Base-by-base conservation (phyloP, 768 basidiomycete genomes). In the Boletus eberwhitei region DNA sequence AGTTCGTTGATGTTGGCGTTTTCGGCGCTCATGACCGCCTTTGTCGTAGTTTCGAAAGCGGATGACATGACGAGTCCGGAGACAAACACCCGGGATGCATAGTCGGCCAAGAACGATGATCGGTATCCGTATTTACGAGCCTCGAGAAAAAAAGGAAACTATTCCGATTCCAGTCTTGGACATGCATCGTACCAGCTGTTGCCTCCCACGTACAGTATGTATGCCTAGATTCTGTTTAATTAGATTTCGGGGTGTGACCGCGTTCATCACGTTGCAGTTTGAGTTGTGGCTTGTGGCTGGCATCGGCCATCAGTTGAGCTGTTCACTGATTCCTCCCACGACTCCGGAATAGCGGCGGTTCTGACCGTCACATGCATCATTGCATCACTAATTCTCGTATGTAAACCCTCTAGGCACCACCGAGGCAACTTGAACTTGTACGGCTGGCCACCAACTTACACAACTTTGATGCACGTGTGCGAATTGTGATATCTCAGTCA, bases 21-120 rank as follows among this genome's bases (percentile, higher is more conserved):
- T 49, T 83, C 86, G 13, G 77, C 85, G 7, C 55, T 87, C 45
- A 77, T 81, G 74, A 86, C 83, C 0, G 81, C 77, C 8, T 62
- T 74, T 11, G 64, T 82, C 21, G 76, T 82, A 50, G 75, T 80
- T 4, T 57, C 66, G 8, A 74, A 67, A 31, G 67, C 62, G 12
- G 72, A 74, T 11, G 60, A 67, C 4, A 43, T 44, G 32, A 32
- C 60, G 8, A 54, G 42, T 16, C 8, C 51, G 24, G 71, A 71
- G 21, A 46, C 14, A 1, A 60, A 66, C 55, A 29, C 55, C 19
- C 64, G 63, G 12, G 55, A 63, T 17, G 60, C 47, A 37, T 68
- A 46, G 22, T 16, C 62, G 34, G 32, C 8, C 17, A 14, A 41
- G 2, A 9, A 12, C 26, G 24, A 34, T 9, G n/a, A 29, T 22